phyloP scores from a whole-genome alignment of 1,139 yeast genomes.

The Sugiyamaella sp. region DNA sequence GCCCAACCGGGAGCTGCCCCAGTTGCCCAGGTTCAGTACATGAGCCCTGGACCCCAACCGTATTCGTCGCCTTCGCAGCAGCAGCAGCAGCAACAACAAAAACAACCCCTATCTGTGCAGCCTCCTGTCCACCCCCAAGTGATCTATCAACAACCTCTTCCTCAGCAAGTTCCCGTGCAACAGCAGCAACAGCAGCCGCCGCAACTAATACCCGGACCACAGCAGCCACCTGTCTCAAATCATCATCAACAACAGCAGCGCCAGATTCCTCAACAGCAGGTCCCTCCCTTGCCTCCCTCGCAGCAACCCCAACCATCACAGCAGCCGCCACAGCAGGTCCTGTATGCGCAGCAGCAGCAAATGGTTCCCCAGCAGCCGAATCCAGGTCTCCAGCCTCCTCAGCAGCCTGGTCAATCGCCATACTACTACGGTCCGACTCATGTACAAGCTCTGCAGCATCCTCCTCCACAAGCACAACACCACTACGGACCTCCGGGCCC shows the following conservation, averaged over 20 bases:
- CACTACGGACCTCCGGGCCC: constrained; percentile 2
- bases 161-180: neutral
- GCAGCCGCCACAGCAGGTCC: constrained; percentile 19
- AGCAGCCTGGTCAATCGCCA: constrained; percentile 21
- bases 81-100: constrained; percentile 17
- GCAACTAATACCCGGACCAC: neutral
- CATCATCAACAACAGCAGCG: constrained; percentile 25
- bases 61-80: constrained; percentile 15
- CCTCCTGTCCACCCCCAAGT: constrained; percentile 21
- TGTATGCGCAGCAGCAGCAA: constrained; percentile 23
- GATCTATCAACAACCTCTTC: constrained; percentile 10
- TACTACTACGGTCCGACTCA: neutral
- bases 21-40: constrained; percentile 7
- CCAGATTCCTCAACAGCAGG: constrained; percentile 17
- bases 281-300: constrained; percentile 17
- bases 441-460: constrained; percentile 3
- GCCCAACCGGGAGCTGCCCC: constrained; percentile 3
- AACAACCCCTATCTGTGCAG: constrained; percentile 12
- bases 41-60: constrained; percentile 6
- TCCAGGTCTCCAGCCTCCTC: constrained; percentile 23
- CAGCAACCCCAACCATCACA: constrained; percentile 25
- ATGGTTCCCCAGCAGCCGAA: constrained; percentile 20
- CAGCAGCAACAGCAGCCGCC: constrained; percentile 12
- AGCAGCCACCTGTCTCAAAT: constrained; percentile 3
- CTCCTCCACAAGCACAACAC: constrained; percentile 6